Conservation (phyloP, 2,329 filamentous ascomycete species). For the Phoma sp. region DNA sequence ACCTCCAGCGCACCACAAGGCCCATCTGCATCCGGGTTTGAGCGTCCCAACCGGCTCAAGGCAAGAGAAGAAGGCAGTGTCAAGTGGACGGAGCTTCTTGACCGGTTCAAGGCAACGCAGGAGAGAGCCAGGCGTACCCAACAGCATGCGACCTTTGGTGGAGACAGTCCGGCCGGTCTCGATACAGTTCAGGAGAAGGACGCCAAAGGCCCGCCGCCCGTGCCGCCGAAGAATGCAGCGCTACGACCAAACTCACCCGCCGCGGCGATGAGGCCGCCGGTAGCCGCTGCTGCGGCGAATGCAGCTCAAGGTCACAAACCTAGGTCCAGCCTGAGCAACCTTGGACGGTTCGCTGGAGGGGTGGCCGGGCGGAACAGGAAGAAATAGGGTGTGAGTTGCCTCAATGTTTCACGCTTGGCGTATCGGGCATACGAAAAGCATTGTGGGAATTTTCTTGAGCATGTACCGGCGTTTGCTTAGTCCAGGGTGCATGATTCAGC, state of each 20-base stretch:
- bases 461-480: conserved; percentile 16
- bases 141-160: conserved; percentile 54
- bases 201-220: conserved; percentile 31
- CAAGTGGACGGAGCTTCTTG: conserved; percentile 88
- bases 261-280: conserved; percentile 28
- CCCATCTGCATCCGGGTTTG: conserved; percentile 52
- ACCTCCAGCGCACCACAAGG: conserved; percentile 42
- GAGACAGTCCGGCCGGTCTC: conserved; percentile 31
- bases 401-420: conserved; percentile 10
- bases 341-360: conserved; percentile 54
- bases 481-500: conserved; percentile 34
- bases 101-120: conserved; percentile 92
- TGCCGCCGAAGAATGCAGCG: conserved; percentile 31
- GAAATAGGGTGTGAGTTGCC: conserved; percentile 30
- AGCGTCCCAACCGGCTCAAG: conserved; percentile 71
- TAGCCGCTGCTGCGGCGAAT: conserved; percentile 21
- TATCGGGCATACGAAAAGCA: conserved; percentile 25
- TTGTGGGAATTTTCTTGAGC: conserved; percentile 28
- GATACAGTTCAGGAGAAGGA: conserved; percentile 40
- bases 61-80: conserved; percentile 83
- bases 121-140: conserved; percentile 79
- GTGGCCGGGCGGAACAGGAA: conserved; percentile 47
- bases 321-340: conserved; percentile 51
- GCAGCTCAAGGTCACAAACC: conserved; percentile 40
- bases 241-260: conserved; percentile 33